These are phyloP conservation scores for Cystofilobasidium bisporidii DNA, from an alignment of 768 basidiomycete genomes.

Conservation along the genomic window DNA sequence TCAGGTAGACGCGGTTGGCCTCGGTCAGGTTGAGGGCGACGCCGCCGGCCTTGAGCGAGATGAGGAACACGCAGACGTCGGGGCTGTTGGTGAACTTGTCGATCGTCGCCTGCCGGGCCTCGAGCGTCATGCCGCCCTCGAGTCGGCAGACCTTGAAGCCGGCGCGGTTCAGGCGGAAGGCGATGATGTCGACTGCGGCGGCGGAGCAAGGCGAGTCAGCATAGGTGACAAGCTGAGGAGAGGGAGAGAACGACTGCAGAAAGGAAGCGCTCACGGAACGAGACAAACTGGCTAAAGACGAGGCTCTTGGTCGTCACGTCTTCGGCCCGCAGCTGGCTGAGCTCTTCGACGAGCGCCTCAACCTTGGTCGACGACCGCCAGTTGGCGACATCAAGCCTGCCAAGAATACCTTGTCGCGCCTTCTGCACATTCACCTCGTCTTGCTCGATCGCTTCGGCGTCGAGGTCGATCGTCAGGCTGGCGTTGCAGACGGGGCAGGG, in stretches of 20 bases:
- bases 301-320: slow-evolving; percentile 91
- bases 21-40: slow-evolving; percentile 25
- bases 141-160: slow-evolving; percentile 79
- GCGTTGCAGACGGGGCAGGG: slow-evolving; percentile 91
- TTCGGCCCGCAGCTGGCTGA: slow-evolving; percentile 68
- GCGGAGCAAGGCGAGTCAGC: slow-evolving; percentile 38
- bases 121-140: slow-evolving; percentile 94
- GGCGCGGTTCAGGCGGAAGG: slow-evolving; percentile 78
- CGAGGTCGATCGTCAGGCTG: slow-evolving; percentile 86
- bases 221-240: not conserved
- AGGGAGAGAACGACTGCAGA: not conserved
- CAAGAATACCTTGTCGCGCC: slow-evolving; percentile 81
- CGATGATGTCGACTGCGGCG: slow-evolving; percentile 63
- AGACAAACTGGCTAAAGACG: slow-evolving; percentile 89
- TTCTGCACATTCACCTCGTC: slow-evolving; percentile 47
- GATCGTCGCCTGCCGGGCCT: slow-evolving; percentile 37
- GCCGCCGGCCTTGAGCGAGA: slow-evolving; percentile 50
- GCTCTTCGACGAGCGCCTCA: slow-evolving; percentile 88
- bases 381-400: slow-evolving; percentile 72
- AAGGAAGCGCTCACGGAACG: slow-evolving; percentile 50
- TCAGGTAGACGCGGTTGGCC: slow-evolving; percentile 23
- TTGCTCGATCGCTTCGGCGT: slow-evolving; percentile 79
- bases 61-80: slow-evolving; percentile 92
- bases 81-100: slow-evolving; percentile 63
- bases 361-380: slow-evolving; percentile 98